Conservation (phyloP, 2,329 filamentous ascomycete genomes). For the Colletotrichum siamense region DNA sequence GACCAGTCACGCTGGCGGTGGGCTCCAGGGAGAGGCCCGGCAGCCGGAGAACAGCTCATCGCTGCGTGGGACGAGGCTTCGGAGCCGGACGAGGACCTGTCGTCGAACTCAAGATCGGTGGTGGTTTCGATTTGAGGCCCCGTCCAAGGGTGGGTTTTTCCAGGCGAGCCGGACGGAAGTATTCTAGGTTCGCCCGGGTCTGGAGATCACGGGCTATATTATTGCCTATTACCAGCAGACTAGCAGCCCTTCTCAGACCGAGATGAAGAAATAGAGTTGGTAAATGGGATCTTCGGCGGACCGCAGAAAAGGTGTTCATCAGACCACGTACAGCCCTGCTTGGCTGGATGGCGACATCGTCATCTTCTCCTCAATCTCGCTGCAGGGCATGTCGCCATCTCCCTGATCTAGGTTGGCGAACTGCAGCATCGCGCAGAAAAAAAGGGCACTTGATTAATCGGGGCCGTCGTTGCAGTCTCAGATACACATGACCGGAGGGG, state of each 20-base stretch:
- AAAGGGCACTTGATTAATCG: neutral
- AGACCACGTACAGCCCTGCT: slow-evolving; percentile 9
- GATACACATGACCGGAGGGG: slow-evolving; percentile 16
- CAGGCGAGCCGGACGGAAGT: neutral
- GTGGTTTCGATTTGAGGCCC: neutral
- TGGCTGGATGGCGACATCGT: slow-evolving; percentile 14
- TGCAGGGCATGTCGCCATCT: slow-evolving; percentile 13
- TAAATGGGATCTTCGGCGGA: neutral
- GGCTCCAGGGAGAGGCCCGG: slow-evolving; percentile 15
- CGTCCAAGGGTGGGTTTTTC: slow-evolving; percentile 1
- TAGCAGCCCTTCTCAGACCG: neutral
- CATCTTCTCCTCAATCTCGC: slow-evolving; percentile 4
- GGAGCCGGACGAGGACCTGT: slow-evolving; percentile 8
- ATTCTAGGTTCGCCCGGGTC: neutral
- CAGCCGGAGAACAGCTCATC: slow-evolving; percentile 18
- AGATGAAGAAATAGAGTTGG: neutral
- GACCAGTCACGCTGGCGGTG: slow-evolving; percentile 14
- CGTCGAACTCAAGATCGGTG: neutral
- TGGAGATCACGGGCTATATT: neutral
- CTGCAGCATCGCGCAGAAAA: slow-evolving; percentile 7
- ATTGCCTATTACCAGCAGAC: neutral
- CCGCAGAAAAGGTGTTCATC: neutral
- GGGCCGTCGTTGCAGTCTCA: neutral
- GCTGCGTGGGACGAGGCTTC: slow-evolving; percentile 3
- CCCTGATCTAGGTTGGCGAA: slow-evolving; percentile 5